Evolutionary conservation across 495 filamentous ascomycete genomes (phyloP), one percentile per base, ranked within the genome.

Genomic region (Hyphodiscus hymeniophilus): DNA sequence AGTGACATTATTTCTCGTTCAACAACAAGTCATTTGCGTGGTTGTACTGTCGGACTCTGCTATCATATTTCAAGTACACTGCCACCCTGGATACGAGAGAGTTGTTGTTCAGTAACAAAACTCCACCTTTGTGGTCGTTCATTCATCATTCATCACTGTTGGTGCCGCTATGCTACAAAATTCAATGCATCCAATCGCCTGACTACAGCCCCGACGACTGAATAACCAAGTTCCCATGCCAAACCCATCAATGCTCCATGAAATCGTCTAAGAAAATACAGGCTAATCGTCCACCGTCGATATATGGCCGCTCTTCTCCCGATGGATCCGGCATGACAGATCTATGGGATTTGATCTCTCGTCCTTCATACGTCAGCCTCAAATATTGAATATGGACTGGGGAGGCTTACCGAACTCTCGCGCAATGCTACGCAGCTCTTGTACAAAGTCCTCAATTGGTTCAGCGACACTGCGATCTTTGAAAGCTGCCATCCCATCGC

Each of bases 241-340:
- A 4, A 8, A 10, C 13, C 11, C 26, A 26, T 57, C 43, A 57
- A n/a, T 48, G 50, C 17, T 47, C 42, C 43, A 58, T 36, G 28
- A 58, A 58, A 26, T 59, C 56, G 33, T 50, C 52, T 24, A 59
- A 36, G 46, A 59, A 59, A 10, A 59, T 52, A 21, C 48, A 52
- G 7, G 56, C 47, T 21, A 59, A 30, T 13, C 56, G 48, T 15
- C 52, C 56, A 4, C 33, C 41, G 42, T 59, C 48, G 15, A 28
- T 51, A 22, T 52, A 58, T 16, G 41, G 24, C 8, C 42, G 35
- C 2, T 44, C 47, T 12, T 15, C 24, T 0, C 33, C 36, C 1
- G 10, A 13, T 20, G 11, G 11, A 24, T 28, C 20, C 22, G 20
- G 12, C 20, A 26, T 21, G 28, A 38, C 30, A 18, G 45, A 21